A percentile compares a stretch with the other conserved stretches of the same genome.
Evolutionary conservation across 768 basidiomycete genomes (phyloP).

Genomic region (Rhodosporidiobolus sp.): DNA sequence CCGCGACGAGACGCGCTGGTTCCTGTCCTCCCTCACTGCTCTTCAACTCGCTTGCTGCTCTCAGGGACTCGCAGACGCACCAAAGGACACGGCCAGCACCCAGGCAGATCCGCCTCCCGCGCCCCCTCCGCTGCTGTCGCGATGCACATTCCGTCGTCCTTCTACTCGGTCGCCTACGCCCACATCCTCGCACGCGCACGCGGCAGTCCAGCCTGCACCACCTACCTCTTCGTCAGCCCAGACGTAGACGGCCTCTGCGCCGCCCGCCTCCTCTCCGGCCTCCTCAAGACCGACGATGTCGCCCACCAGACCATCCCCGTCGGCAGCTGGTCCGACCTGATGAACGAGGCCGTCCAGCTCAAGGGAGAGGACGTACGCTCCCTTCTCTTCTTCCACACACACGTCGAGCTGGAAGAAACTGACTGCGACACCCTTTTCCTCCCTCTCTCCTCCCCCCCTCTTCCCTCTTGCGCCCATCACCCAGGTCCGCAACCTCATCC

Average conservation of each 20-base stretch:
- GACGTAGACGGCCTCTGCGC: conserved; percentile 92
- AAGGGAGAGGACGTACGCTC: conserved; percentile 54
- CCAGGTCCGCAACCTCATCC: conserved; percentile 81
- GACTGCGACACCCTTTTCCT: neutral
- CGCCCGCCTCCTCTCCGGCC: conserved; percentile 77
- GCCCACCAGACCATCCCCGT: conserved; percentile 86
- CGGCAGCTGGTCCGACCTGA: conserved; percentile 74
- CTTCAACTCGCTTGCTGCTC: too few species aligned
- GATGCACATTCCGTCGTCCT: conserved; percentile 20
- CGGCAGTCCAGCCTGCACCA: conserved; percentile 59
- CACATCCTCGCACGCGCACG: conserved; percentile 56
- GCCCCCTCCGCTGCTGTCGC: neutral
- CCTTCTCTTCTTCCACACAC: neutral
- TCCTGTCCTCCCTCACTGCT: neutral
- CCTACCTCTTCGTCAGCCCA: conserved; percentile 79
- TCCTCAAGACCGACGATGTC: conserved; percentile 91
- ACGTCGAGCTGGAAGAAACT: neutral
- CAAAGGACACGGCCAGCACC: neutral
- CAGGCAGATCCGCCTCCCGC: neutral
- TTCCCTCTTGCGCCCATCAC: neutral
- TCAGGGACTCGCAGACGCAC: neutral
- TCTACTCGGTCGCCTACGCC: conserved; percentile 68
- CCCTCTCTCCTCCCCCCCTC: neutral
- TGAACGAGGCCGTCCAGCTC: conserved; percentile 64
- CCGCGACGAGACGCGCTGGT: too few species aligned